These are phyloP conservation scores for Saccharomycopsis hybrid DNA, from an alignment of 1,139 yeast species.

Conservation along the genomic window DNA sequence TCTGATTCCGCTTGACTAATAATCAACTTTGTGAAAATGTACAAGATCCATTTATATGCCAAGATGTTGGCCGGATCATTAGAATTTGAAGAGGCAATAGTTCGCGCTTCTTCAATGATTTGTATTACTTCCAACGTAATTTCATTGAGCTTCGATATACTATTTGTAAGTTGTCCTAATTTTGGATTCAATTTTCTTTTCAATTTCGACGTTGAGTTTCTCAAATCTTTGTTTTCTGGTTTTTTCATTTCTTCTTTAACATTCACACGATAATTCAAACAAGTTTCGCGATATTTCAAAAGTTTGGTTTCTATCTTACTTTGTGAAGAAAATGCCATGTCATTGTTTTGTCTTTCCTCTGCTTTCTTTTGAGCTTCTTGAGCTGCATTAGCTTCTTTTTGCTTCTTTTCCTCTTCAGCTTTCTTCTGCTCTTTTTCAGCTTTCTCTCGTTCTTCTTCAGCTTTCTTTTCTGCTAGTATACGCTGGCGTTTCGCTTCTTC, in stretches of 20 bases:
- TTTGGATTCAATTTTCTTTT: constrained; percentile 79
- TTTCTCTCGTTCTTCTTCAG: constrained; percentile 21
- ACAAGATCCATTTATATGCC: constrained; percentile 66
- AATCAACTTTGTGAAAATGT: constrained; percentile 72
- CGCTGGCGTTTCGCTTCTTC: constrained; percentile 22
- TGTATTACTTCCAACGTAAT: constrained; percentile 31
- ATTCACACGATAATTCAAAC: constrained; percentile 8
- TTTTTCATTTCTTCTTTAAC: constrained; percentile 42
- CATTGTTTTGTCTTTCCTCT: neutral
- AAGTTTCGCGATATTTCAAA: constrained; percentile 9
- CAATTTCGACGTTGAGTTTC: constrained; percentile 35
- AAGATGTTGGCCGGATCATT: constrained; percentile 31
- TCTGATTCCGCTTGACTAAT: constrained; percentile 93
- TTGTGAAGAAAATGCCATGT: constrained; percentile 19
- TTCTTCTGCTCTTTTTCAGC: no score
- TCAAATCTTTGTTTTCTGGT: constrained; percentile 41
- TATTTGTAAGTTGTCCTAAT: constrained; percentile 84
- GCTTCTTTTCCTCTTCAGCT: constrained; percentile 18
- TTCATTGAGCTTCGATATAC: constrained; percentile 49
- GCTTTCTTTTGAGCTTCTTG: neutral
- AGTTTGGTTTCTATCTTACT: constrained; percentile 19
- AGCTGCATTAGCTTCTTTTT: neutral
- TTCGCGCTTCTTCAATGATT: constrained; percentile 13
- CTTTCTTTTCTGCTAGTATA: constrained; percentile 24
- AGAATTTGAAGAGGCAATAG: neutral